Base-by-base conservation (phyloP, 2,329 filamentous ascomycete species). In the Fonsecaea nubica region DNA sequence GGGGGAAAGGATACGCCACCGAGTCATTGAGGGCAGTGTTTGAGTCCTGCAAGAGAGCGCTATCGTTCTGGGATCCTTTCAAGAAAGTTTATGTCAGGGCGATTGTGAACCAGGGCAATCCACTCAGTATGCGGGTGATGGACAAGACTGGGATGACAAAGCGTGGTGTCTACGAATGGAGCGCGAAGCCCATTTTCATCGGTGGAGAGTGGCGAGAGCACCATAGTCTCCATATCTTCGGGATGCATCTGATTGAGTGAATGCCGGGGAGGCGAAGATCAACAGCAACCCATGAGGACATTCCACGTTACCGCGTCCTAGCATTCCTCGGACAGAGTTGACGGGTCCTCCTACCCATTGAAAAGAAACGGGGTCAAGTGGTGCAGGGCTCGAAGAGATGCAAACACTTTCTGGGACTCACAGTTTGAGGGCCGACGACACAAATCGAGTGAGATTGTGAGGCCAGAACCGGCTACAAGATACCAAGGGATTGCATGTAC, bases 31-130 rank as follows among this genome's bases (percentile, higher is more conserved):
- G 40, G 4, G 72, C 74, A 32, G 60, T 75, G 7, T 67, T 78
- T 25, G 68, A 70, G 0, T 69, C 72, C 8, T 73, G 71, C 56
- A 69, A 67, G 25, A 70, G 57, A 7, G 69, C 63, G 21, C 45
- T 58, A 33, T 53, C 58, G 0, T 73, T 75, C 33, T 77, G 75
- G 73, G 42, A 58, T 5, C 71, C 72, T 4, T 76, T 69, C 62
- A 61, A 72, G 13, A 75, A 71, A 21, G 58, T 78, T 2, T 76
- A 74, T 64, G 64, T 77, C n/a, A 62, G 74, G 52, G 75, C 72
- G 0, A 71, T 78, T 58, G 75, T 77, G 21, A 76, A 76, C 65
- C 60, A 56, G 10, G 70, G 69, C n/a, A 78, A 78, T 61, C 69
- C 71, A 1, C 65, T 72, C 18, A 77, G 76, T 61, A 15, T 64